Percentiles rank a stretch among this genome's conserved stretches.
These are phyloP conservation scores for Glycine soja DNA, from an alignment of 306 rosid species.

Conservation along the genomic window DNA sequence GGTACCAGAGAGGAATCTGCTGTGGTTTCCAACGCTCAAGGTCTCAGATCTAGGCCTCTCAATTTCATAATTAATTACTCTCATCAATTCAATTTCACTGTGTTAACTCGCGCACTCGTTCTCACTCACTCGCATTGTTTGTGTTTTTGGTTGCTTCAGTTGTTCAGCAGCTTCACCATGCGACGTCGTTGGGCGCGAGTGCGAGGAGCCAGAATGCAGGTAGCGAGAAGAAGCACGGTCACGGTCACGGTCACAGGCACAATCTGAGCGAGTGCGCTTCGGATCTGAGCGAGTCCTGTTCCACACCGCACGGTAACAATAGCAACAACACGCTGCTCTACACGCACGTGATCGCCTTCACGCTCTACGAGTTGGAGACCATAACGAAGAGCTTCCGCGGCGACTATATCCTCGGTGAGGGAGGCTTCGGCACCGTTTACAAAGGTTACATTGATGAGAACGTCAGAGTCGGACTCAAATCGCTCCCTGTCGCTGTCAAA, in stretches of 20 bases:
- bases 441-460: slow-evolving; percentile 99
- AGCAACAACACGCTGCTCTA: slow-evolving; percentile 78
- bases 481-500: slow-evolving; percentile 95
- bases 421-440: slow-evolving; percentile 98
- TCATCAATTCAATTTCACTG: background rate
- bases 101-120: background rate
- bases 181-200: slow-evolving; percentile 52
- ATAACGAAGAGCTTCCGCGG: slow-evolving; percentile 95
- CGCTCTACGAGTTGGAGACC: slow-evolving; percentile 93
- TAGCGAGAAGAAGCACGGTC: slow-evolving; percentile 58
- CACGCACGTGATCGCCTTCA: slow-evolving; percentile 90
- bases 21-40: slow-evolving; percentile 94
- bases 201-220: slow-evolving; percentile 28
- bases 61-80: background rate
- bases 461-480: slow-evolving; percentile 93
- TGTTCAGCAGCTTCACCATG: slow-evolving; percentile 80
- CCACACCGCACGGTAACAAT: slow-evolving; percentile 80
- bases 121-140: background rate
- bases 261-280: slow-evolving; percentile 61
- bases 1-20: slow-evolving; percentile 98
- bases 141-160: slow-evolving; percentile 53
- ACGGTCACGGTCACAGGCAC: slow-evolving; percentile 59
- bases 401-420: slow-evolving; percentile 93
- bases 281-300: slow-evolving; percentile 94
- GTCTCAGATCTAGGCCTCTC: slow-evolving; percentile 72